Evolutionary conservation across 2,329 filamentous ascomycete species (phyloP).

Genomic region (Colletotrichum tamarilloi): DNA sequence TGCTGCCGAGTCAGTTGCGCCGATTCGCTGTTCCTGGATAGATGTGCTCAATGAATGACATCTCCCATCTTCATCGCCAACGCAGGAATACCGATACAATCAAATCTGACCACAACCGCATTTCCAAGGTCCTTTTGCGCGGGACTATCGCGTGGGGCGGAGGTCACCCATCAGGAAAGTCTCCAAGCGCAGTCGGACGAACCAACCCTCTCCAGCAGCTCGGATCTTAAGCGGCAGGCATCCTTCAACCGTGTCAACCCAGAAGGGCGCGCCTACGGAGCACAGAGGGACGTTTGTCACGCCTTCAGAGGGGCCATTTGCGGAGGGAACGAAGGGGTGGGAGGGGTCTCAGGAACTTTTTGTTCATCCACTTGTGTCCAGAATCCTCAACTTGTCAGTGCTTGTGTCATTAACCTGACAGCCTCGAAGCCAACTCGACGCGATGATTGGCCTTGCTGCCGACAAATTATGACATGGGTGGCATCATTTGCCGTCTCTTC

Average conservation of each 20-base stretch:
- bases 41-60: background rate
- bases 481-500: conserved; percentile 18
- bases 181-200: conserved; percentile 1
- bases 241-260: background rate
- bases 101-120: background rate
- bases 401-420: conserved; percentile 30
- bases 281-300: conserved; percentile 3
- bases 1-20: conserved; percentile 15
- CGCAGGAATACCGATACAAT: background rate
- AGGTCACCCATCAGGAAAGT: conserved; percentile 10
- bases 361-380: background rate
- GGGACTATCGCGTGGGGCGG: background rate
- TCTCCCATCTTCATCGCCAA: background rate
- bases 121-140: conserved; percentile 15
- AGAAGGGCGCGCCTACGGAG: background rate
- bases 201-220: conserved; percentile 16
- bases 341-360: conserved; percentile 21
- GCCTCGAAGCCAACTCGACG: background rate
- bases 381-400: background rate
- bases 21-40: background rate
- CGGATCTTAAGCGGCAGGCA: conserved; percentile 5
- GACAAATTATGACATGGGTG: conserved; percentile 4
- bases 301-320: background rate
- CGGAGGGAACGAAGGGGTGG: conserved; percentile 1
- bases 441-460: conserved; percentile 14